Conservation (phyloP, 2,329 filamentous ascomycete species). For the Xylaria hypoxylon region DNA sequence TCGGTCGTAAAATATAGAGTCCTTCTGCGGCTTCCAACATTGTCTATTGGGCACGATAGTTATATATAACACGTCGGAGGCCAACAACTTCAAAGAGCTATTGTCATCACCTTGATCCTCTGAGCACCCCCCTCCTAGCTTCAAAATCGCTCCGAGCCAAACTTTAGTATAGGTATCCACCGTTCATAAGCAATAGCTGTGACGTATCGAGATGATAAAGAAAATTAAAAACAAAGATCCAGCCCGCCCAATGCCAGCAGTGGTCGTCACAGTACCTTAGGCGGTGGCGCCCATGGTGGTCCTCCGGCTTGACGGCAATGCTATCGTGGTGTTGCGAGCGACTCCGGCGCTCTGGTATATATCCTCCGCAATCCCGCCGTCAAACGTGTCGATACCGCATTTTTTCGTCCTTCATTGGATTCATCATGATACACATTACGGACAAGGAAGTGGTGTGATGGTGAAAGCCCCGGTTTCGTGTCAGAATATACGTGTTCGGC, state of each 20-base stretch:
- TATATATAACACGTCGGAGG: constrained; percentile 34
- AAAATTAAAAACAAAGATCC: constrained; percentile 37
- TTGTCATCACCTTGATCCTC: constrained; percentile 22
- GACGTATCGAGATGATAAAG: constrained; percentile 41
- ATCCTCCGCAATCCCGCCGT: constrained; percentile 23
- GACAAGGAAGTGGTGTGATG: constrained; percentile 31
- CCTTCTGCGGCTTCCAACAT: constrained; percentile 13
- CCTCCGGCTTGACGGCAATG: constrained; percentile 19
- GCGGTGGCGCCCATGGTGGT: constrained; percentile 13
- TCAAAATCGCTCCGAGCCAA: constrained; percentile 41
- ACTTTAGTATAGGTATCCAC: constrained; percentile 48
- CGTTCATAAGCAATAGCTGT: constrained; percentile 45
- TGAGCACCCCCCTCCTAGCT: constrained; percentile 35
- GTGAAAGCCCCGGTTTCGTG: constrained; percentile 28
- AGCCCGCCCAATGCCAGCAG: constrained; percentile 43
- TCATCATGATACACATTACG: constrained; percentile 41
- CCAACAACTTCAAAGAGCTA: constrained; percentile 27
- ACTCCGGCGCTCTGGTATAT: constrained; percentile 34
- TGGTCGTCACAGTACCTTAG: constrained; percentile 28
- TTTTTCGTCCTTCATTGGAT: constrained; percentile 37
- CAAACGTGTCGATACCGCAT: constrained; percentile 23
- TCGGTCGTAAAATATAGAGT: constrained; percentile 3
- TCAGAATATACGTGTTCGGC: constrained; percentile 31
- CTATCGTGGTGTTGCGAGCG: constrained; percentile 30
- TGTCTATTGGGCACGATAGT: constrained; percentile 27